These are phyloP conservation scores for Breviolum minutum DNA, from an alignment of 73 alveolate genomes.

Conservation along the genomic window DNA sequence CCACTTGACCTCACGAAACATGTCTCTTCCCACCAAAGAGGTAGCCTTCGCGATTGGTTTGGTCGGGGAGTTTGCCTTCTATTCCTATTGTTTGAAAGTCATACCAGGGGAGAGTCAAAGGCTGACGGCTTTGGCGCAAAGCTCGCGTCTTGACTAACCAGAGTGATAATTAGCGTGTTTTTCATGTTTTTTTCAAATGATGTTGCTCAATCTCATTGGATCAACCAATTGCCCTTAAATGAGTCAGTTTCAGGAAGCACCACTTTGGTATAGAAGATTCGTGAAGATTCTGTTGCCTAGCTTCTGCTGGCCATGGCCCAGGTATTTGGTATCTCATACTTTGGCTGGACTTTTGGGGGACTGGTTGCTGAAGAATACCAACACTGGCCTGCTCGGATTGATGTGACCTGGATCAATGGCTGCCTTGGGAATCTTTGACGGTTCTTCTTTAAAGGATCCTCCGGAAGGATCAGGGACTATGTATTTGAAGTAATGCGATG, in stretches of 20 bases:
- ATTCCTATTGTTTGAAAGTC: conserved; percentile 69
- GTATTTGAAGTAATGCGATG: too few species aligned
- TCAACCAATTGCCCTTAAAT: too few species aligned
- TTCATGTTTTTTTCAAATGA: too few species aligned
- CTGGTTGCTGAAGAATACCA: conserved; percentile 44
- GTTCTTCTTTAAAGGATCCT: neutral
- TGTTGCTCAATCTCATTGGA: too few species aligned
- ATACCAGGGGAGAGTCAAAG: conserved; percentile 46
- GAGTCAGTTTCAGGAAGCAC: too few species aligned
- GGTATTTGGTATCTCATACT: conserved; percentile 60
- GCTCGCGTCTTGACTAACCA: neutral
- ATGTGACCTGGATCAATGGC: neutral
- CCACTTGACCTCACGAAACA: too few species aligned
- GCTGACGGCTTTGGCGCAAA: conserved; percentile 45
- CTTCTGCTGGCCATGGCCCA: neutral
- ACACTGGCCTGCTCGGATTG: conserved; percentile 39
- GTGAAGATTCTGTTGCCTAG: too few species aligned
- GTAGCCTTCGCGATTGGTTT: conserved; percentile 66
- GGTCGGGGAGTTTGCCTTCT: conserved; percentile 76
- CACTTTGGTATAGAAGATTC: neutral
- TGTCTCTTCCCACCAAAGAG: neutral
- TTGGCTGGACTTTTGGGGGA: conserved; percentile 48
- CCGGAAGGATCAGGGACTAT: too few species aligned
- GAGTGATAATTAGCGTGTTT: too few species aligned
- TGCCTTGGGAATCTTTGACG: neutral